phyloP scores from a whole-genome alignment of 164 flowering plant genomes.

The Nelumbo lutea region DNA sequence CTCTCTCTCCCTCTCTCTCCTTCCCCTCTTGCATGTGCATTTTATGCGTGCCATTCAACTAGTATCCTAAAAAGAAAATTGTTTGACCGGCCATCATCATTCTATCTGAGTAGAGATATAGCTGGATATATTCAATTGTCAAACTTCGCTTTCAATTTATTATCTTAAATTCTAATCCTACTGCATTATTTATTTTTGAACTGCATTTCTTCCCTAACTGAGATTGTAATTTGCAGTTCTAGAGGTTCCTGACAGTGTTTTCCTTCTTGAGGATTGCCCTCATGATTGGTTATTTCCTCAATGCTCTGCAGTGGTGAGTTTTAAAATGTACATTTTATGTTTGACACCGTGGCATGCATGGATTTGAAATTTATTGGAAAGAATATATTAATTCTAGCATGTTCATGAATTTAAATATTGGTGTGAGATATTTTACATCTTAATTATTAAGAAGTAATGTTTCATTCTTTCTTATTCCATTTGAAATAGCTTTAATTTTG shows the following conservation, averaged over 20 bases:
- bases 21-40: no score
- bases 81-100: no score
- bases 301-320: conserved; percentile 89
- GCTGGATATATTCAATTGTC: no score
- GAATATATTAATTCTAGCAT: not conserved
- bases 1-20: no score
- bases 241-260: conserved; percentile 61
- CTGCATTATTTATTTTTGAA: not conserved
- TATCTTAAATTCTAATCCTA: not conserved
- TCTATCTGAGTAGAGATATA: no score
- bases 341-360: no score
- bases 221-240: conserved; percentile 38
- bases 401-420: conserved; percentile 1
- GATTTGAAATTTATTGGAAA: not conserved
- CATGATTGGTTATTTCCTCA: conserved; percentile 99
- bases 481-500: not conserved
- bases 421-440: not conserved
- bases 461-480: not conserved
- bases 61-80: no score
- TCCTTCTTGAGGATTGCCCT: conserved; percentile 80
- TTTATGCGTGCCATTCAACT: no score
- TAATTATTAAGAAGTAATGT: not conserved
- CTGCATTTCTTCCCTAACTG: not conserved
- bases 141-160: no score
- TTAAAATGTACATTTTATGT: no score